phyloP scores from a whole-genome alignment of 148 eudicot genomes.

The Heliamphora exappendiculata region DNA sequence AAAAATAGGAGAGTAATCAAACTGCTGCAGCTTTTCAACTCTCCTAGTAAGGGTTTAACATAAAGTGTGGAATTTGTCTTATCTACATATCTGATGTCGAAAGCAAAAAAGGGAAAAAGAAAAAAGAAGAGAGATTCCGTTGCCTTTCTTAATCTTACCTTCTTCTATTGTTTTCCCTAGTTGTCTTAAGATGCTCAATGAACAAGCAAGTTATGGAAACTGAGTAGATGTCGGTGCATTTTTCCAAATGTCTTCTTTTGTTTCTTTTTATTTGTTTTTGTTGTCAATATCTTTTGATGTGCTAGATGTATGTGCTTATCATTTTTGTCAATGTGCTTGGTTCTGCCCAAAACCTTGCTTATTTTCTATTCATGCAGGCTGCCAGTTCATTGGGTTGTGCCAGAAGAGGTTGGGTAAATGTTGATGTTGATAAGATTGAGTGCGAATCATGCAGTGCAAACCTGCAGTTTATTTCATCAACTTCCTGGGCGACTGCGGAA shows the following conservation, averaged over 20 bases:
- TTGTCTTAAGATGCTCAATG: background rate
- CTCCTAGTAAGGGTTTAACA: background rate
- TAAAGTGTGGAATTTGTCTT: background rate
- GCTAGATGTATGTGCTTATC: slow-evolving; percentile 3
- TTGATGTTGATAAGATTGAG: slow-evolving; percentile 69
- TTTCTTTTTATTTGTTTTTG: background rate
- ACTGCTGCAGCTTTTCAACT: background rate
- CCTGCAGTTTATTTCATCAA: slow-evolving; percentile 39
- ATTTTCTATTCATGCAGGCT: slow-evolving; percentile 38
- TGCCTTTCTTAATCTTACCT: background rate
- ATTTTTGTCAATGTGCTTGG: background rate
- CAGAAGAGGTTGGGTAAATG: slow-evolving; percentile 89
- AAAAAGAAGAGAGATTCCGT: too few relatives aligned
- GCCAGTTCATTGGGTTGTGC: slow-evolving; percentile 91
- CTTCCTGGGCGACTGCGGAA: slow-evolving; percentile 50
- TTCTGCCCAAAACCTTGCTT: background rate
- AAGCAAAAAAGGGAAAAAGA: background rate
- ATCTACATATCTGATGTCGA: background rate
- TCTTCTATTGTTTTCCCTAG: background rate
- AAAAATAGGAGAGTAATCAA: background rate
- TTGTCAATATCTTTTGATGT: background rate
- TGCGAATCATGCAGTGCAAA: slow-evolving; percentile 82
- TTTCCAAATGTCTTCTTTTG: background rate
- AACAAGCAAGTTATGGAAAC: background rate
- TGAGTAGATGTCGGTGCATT: background rate